phyloP scores from a whole-genome alignment of 352 stramenopile species.

The Peronosclerospora sorghi region DNA sequence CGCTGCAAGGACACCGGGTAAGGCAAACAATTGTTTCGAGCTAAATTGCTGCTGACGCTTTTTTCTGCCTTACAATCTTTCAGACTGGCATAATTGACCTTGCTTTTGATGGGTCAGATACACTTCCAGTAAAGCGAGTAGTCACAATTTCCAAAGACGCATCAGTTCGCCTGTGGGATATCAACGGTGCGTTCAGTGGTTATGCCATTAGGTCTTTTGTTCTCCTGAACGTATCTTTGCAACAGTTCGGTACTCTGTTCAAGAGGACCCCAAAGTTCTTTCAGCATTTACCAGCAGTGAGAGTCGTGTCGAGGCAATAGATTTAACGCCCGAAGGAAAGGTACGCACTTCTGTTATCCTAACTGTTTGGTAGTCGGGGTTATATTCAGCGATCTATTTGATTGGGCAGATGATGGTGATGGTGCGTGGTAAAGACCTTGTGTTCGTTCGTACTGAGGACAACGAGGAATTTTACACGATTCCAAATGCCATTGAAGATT shows the following conservation, averaged over 20 bases:
- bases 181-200: slow-evolving; percentile 40
- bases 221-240: neutral
- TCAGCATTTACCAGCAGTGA: slow-evolving; percentile 49
- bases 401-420: slow-evolving; percentile 38
- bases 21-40: neutral
- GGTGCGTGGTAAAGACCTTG: slow-evolving; percentile 36
- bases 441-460: slow-evolving; percentile 47
- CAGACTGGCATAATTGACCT: slow-evolving; percentile 68
- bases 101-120: slow-evolving; percentile 63
- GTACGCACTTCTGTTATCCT: slow-evolving; percentile 12
- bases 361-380: neutral
- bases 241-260: slow-evolving; percentile 64
- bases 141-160: slow-evolving; percentile 72
- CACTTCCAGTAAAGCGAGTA: slow-evolving; percentile 56
- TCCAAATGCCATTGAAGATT: slow-evolving; percentile 46
- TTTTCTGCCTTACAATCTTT: neutral
- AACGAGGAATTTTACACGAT: slow-evolving; percentile 40
- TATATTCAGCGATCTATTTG: neutral
- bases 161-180: slow-evolving; percentile 67
- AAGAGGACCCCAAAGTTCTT: slow-evolving; percentile 67
- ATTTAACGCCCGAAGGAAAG: slow-evolving; percentile 59
- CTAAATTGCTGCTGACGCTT: slow-evolving; percentile 5
- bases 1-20: slow-evolving; percentile 66
- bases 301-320: slow-evolving; percentile 45
- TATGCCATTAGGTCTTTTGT: too few relatives aligned